A percentile compares a stretch with the other conserved stretches of the same genome.
These are phyloP conservation scores for Chenopodium album DNA, from an alignment of 148 eudicot species.

Conservation along the genomic window DNA sequence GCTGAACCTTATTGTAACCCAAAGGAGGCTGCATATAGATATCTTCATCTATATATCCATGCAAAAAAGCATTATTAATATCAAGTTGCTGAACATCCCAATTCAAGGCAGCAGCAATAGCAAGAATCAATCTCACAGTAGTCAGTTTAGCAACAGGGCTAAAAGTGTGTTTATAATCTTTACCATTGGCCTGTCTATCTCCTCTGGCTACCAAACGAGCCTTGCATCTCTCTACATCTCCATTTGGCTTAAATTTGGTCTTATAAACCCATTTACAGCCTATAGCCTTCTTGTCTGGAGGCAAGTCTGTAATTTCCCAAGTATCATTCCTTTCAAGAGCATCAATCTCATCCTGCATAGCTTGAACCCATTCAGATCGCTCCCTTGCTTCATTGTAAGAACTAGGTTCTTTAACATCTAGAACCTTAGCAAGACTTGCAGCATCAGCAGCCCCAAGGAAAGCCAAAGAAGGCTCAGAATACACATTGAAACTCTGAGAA, in stretches of 20 bases:
- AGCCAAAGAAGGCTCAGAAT: background rate
- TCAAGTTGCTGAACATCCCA: too few species aligned
- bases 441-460: background rate
- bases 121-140: too few species aligned
- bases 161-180: too few species aligned
- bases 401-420: background rate
- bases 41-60: too few species aligned
- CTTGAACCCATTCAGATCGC: background rate
- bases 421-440: background rate
- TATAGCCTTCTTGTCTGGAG: background rate
- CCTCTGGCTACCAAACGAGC: too few species aligned
- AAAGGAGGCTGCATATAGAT: too few species aligned
- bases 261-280: background rate
- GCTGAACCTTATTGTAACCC: too few species aligned
- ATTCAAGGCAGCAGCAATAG: too few species aligned
- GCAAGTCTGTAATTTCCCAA: background rate
- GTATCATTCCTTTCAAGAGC: conserved; percentile 1
- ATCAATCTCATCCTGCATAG: background rate
- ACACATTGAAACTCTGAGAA: background rate
- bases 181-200: too few species aligned
- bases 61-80: too few species aligned
- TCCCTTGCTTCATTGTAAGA: background rate
- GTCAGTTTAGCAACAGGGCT: too few species aligned
- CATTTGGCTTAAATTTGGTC: background rate
- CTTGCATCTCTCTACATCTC: background rate